Evolutionary conservation across 2,329 filamentous ascomycete species (phyloP), one percentile per base, ranked within the genome.

Genomic region (Hypoxylon sp.): DNA sequence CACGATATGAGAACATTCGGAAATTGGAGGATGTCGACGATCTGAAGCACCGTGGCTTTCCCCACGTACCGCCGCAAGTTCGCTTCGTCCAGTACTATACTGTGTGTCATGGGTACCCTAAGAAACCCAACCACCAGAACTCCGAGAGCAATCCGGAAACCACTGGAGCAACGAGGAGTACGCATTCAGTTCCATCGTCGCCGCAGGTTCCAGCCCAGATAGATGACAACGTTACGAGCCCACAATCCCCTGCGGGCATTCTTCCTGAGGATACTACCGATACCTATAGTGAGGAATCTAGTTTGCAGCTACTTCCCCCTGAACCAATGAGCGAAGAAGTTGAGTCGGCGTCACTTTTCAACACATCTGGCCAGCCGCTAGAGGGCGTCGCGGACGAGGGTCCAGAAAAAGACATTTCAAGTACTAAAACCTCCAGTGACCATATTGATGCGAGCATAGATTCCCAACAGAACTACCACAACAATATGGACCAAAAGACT

Each of bases 81-180:
- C 85, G 93, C 14, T 97, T 97, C 72, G 84, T 93, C 61, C 97
- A 97, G 75, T 97, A 97, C 76, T 97, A 95, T 75, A 97, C 93
- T 0, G 86, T 91, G n/a, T 93, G 91, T 69, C 90, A 91, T 8
- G 93, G 93, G 2, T 84, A 87, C 62, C 84, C 85, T 1, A 93
- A 91, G 70, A 76, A 78, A 58, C 76, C 77, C 12, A 81, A 82
- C 68, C 50, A 59, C 11, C 60, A 65, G 9, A 67, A 67, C 28
- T n/a, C 49, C 8, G 56, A 66, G 42, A 54, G 38, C 14, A 61
- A 65, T 28, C 9, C 61, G 61, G 36, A 63, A 60, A 49, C 51
- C 53, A 8, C 71, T 61, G 30, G 73, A 54, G 40, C 55, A 68
- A 7, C 56, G 60, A 50, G 38, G 12, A 65, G 51, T 18, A 32